Evolutionary conservation across 257 asterid species (phyloP), one percentile per base, ranked within the genome.

Genomic region (Anisodus tanguticus): DNA sequence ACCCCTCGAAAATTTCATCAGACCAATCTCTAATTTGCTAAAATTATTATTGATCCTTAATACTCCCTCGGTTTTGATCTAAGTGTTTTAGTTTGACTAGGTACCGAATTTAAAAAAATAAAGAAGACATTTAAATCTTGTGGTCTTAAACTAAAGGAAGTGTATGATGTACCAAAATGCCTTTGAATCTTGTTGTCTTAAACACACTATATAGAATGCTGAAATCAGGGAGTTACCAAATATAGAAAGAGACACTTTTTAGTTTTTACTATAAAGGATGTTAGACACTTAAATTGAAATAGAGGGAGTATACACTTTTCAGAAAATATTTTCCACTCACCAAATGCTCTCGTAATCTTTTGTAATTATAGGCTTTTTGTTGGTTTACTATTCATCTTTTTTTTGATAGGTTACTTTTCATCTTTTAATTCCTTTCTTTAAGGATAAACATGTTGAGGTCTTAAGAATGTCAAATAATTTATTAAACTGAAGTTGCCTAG

Each of bases 381-480:
- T 74, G 81, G 81, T 53, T 74, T 49, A 49, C 17, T 49, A 19
- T 49, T 47, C 35, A n/a, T 17, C 67, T 4, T 60, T 60, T 5
- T 41, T 49, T 49, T 49, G 26, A 49, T 49, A 3, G 2, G 55
- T 62, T 62, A 22, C 15, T 62, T 62, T n/a, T 62, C 67, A 10
- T n/a, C 54, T 7, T 72, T 47, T 9, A 45, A 4, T 22, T 4
- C 39, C 6, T 19, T 43, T 11, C 41, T 53, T 22, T 72, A 6
- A 19, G 41, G 41, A 47, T 47, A 72, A 72, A 47, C 60, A 47
- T 2, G 11, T 47, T 72, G 58, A 47, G 80, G 54, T 72, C 39
- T 72, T 72, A 47, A 49, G 80, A 47, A 59, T 47, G n/a, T 19
- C 80, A 72, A 47, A 43, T 43, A 71, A 71, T 45, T 49, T 71